Conservation (phyloP, 2,329 filamentous ascomycete genomes). For the Raffaelea ambrosiae region DNA sequence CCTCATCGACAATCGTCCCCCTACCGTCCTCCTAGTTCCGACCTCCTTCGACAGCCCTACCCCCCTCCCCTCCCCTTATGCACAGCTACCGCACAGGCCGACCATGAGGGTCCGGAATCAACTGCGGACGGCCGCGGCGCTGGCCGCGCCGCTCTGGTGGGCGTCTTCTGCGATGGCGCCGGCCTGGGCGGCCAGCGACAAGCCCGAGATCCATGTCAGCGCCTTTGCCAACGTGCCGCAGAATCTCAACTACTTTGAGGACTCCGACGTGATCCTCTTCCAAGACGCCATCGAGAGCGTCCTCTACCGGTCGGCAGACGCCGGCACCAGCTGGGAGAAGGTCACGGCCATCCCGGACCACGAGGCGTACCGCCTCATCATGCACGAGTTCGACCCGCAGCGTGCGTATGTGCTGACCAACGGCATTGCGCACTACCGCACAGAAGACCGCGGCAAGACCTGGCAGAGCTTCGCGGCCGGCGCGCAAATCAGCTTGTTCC, state of each 20-base stretch:
- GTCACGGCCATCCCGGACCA: constrained; percentile 58
- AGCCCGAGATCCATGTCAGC: constrained; percentile 56
- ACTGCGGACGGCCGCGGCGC: constrained; percentile 38
- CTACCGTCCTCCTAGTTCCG: too few relatives aligned
- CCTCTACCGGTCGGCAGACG: constrained; percentile 72
- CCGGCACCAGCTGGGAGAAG: constrained; percentile 66
- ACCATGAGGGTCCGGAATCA: constrained; percentile 47
- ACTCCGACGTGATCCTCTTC: constrained; percentile 73
- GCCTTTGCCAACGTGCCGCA: constrained; percentile 58
- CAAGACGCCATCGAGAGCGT: constrained; percentile 56
- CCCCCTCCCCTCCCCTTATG: constrained; percentile 1
- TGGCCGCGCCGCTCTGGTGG: constrained; percentile 34
- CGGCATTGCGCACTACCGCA: constrained; percentile 68
- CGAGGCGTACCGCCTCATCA: constrained; percentile 53
- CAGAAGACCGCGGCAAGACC: constrained; percentile 69
- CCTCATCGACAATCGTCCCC: too few relatives aligned
- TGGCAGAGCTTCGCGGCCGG: constrained; percentile 69
- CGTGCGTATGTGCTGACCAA: constrained; percentile 74
- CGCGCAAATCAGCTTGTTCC: constrained; percentile 45
- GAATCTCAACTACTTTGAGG: constrained; percentile 82
- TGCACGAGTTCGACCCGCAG: constrained; percentile 70
- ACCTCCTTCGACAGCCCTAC: background rate
- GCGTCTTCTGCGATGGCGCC: background rate
- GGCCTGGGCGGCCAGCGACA: constrained; percentile 38
- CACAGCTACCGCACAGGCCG: constrained; percentile 12